These are phyloP conservation scores for Calycina herbarum DNA, from an alignment of 2,329 filamentous ascomycete species.

Conservation along the genomic window DNA sequence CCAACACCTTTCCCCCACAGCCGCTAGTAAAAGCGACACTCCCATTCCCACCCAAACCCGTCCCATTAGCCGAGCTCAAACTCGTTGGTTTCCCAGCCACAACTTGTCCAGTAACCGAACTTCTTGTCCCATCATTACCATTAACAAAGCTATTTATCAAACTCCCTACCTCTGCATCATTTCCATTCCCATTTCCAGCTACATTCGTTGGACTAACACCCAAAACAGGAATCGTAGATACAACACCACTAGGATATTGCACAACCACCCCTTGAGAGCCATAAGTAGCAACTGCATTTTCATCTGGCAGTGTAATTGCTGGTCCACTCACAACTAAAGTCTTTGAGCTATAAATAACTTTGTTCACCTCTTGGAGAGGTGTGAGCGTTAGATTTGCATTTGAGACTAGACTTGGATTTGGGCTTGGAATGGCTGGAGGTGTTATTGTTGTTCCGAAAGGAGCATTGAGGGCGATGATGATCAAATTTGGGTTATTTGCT, in stretches of 20 bases:
- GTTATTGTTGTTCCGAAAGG: neutral
- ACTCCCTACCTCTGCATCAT: neutral
- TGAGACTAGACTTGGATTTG: neutral
- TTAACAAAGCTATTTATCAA: neutral
- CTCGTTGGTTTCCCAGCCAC: neutral
- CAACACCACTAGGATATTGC: neutral
- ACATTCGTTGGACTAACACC: neutral
- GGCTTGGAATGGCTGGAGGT: neutral
- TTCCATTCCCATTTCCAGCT: neutral
- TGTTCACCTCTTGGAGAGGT: neutral
- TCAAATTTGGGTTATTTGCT: neutral
- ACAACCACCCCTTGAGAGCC: neutral
- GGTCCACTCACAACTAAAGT: neutral
- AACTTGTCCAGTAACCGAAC: neutral
- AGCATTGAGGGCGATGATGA: neutral
- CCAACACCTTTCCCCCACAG: neutral
- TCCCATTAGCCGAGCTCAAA: neutral
- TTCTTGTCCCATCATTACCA: neutral
- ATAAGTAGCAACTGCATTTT: neutral
- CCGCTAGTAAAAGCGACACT: neutral
- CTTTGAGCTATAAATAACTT: neutral
- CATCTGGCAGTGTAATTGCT: neutral
- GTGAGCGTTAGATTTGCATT: neutral
- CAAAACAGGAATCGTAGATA: neutral
- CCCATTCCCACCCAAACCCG: neutral